Evolutionary conservation across 2,329 filamentous ascomycete genomes (phyloP).

Genomic region (Trichoderma sp.): DNA sequence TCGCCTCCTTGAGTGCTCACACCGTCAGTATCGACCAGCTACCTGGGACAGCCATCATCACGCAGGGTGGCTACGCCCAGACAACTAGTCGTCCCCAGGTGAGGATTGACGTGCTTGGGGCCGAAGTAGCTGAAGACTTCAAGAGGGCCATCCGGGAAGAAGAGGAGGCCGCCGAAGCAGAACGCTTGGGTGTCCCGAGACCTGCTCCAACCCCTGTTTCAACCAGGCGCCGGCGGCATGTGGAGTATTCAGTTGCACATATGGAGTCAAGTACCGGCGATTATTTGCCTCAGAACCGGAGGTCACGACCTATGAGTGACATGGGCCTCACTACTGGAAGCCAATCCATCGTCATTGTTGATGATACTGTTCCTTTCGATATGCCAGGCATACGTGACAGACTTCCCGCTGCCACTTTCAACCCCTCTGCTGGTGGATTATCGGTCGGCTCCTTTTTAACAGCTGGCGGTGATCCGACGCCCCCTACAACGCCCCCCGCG

Average conservation of each 20-base stretch:
- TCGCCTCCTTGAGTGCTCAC: conserved; percentile 49
- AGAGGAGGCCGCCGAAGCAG: conserved; percentile 46
- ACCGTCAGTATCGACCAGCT: conserved; percentile 57
- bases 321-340: conserved; percentile 72
- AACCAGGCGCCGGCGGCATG: conserved; percentile 28
- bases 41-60: conserved; percentile 57
- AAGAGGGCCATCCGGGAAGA: conserved; percentile 71
- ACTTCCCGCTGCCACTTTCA: conserved; percentile 41
- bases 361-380: conserved; percentile 57
- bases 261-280: conserved; percentile 41
- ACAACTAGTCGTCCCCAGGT: conserved; percentile 51
- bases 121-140: conserved; percentile 74
- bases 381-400: conserved; percentile 50
- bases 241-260: conserved; percentile 44
- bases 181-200: conserved; percentile 25
- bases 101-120: conserved; percentile 79
- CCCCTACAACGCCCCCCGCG: conserved; percentile 59
- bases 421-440: conserved; percentile 51
- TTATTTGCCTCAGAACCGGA: conserved; percentile 32
- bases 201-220: conserved; percentile 19
- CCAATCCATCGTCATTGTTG: conserved; percentile 86
- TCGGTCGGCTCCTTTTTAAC: conserved; percentile 48
- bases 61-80: conserved; percentile 47
- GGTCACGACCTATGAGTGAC: conserved; percentile 48
- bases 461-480: conserved; percentile 53